phyloP scores from a whole-genome alignment of 2,329 filamentous ascomycete species.

The Pyrenochaeta sp. region DNA sequence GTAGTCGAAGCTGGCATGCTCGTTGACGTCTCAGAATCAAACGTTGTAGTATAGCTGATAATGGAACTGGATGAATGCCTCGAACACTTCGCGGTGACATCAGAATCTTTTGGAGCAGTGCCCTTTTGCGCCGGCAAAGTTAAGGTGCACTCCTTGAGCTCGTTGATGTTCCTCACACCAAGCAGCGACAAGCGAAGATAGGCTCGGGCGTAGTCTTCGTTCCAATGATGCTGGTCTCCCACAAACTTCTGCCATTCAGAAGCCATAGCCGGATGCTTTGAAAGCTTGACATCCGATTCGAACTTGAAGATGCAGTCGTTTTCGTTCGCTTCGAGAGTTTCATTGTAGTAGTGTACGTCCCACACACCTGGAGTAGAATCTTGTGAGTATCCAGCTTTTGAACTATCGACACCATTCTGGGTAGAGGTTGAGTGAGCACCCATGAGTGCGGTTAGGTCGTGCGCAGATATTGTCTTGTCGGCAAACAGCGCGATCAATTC shows the following conservation, averaged over 20 bases:
- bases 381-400: constrained; percentile 49
- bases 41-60: not conserved
- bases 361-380: constrained; percentile 57
- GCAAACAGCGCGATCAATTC: constrained; percentile 55
- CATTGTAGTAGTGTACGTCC: constrained; percentile 34
- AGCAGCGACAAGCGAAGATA: constrained; percentile 62
- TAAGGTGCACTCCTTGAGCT: constrained; percentile 61
- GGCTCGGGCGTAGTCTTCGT: constrained; percentile 56
- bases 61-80: constrained; percentile 1
- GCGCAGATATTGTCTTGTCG: constrained; percentile 59
- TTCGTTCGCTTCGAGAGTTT: constrained; percentile 24
- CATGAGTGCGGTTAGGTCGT: constrained; percentile 61
- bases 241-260: constrained; percentile 30
- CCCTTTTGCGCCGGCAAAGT: constrained; percentile 47
- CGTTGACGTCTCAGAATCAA: not conserved
- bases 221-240: constrained; percentile 34
- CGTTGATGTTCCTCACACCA: constrained; percentile 63
- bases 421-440: constrained; percentile 61
- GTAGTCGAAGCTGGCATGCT: too few relatives aligned
- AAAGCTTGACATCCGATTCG: constrained; percentile 38
- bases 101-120: not conserved
- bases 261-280: constrained; percentile 28
- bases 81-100: constrained; percentile 1
- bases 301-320: constrained; percentile 44
- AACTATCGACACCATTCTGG: constrained; percentile 25